phyloP scores from a whole-genome alignment of 2,329 filamentous ascomycete species.

The Fusarium albosuccineum region DNA sequence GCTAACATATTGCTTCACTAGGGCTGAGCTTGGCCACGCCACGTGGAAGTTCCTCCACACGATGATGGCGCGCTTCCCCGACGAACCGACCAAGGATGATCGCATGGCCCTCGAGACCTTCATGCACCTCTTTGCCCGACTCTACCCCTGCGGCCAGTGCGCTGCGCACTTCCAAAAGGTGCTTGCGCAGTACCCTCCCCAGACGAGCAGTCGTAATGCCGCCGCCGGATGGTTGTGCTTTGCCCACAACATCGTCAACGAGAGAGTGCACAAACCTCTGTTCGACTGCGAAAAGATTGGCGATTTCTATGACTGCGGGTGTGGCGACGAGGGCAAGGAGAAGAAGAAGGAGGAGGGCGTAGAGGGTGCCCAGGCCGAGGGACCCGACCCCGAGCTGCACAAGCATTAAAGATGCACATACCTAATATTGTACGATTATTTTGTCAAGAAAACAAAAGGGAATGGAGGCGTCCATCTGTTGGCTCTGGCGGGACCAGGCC shows the following conservation, averaged over 20 bases:
- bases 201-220: slow-evolving; percentile 72
- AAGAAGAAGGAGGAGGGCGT: slow-evolving; percentile 44
- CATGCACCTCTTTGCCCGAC: slow-evolving; percentile 74
- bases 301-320: slow-evolving; percentile 79
- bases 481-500: slow-evolving; percentile 44
- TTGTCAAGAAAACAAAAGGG: slow-evolving; percentile 3
- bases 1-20: slow-evolving; percentile 45
- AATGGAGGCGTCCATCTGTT: slow-evolving; percentile 13
- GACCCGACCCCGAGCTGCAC: slow-evolving; percentile 36
- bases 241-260: slow-evolving; percentile 76
- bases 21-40: slow-evolving; percentile 74
- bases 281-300: slow-evolving; percentile 78
- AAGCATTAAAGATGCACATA: slow-evolving; percentile 28
- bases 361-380: slow-evolving; percentile 37
- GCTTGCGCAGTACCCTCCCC: slow-evolving; percentile 72
- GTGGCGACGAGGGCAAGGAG: slow-evolving; percentile 72
- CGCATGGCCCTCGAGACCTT: slow-evolving; percentile 73
- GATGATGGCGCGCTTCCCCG: slow-evolving; percentile 77
- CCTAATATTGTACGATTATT: slow-evolving; percentile 21
- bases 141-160: slow-evolving; percentile 79
- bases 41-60: slow-evolving; percentile 80
- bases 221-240: slow-evolving; percentile 78
- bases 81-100: slow-evolving; percentile 73
- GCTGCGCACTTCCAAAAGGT: slow-evolving; percentile 75
- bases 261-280: slow-evolving; percentile 69